Percentiles rank a stretch among this genome's conserved stretches.
phyloP scores from a whole-genome alignment of 306 rosid species.

The Leucaena leucocephala region DNA sequence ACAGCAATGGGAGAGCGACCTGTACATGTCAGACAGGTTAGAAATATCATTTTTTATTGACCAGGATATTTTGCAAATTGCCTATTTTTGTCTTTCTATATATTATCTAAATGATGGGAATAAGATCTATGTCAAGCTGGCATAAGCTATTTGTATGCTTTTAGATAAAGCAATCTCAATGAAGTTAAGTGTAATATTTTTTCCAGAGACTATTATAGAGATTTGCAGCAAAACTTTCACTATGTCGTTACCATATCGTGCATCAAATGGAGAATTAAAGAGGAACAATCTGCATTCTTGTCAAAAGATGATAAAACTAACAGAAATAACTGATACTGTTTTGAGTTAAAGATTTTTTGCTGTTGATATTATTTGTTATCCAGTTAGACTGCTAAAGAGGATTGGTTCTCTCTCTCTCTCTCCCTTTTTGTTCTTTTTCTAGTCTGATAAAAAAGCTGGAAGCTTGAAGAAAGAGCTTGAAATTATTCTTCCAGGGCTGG shows the following conservation, averaged over 20 bases:
- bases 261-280: slow-evolving; percentile 18
- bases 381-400: slow-evolving; percentile 15
- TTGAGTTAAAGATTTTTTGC: neutral
- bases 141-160: neutral
- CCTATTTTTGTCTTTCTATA: slow-evolving; percentile 1
- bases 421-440: slow-evolving; percentile 28
- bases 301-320: neutral
- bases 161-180: neutral
- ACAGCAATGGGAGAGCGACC: slow-evolving; percentile 98
- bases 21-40: slow-evolving; percentile 85
- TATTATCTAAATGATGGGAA: neutral
- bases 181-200: neutral
- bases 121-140: neutral
- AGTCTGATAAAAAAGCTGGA: slow-evolving; percentile 81
- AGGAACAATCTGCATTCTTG: slow-evolving; percentile 15
- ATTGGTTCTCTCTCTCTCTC: slow-evolving; percentile 17
- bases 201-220: neutral
- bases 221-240: slow-evolving; percentile 20
- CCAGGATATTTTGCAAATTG: slow-evolving; percentile 21
- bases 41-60: slow-evolving; percentile 24
- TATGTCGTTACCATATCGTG: slow-evolving; percentile 6
- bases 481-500: slow-evolving; percentile 81
- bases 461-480: slow-evolving; percentile 88
- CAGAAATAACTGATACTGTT: neutral
- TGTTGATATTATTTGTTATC: slow-evolving; percentile 9